These are phyloP conservation scores for Lodderomyces elongisporus DNA, from an alignment of 1,139 yeast species.

Conservation along the genomic window DNA sequence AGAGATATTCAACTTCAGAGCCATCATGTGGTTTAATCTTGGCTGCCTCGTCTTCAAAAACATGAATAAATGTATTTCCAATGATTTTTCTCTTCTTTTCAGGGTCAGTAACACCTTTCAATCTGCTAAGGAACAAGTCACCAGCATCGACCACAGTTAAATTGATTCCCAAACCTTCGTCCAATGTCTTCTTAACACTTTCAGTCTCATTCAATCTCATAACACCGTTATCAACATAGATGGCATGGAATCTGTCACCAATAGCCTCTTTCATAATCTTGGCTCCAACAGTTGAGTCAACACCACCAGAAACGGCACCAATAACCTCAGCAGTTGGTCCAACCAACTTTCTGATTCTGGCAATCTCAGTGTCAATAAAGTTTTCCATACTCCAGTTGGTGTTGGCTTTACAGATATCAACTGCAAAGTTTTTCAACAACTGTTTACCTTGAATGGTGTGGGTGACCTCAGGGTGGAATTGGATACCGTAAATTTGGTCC, in stretches of 20 bases:
- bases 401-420: conserved; percentile 76
- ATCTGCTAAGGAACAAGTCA: conserved; percentile 78
- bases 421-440: conserved; percentile 86
- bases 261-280: conserved; percentile 97
- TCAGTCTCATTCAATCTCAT: conserved; percentile 93
- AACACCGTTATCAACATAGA: conserved; percentile 96
- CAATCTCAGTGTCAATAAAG: conserved; percentile 93
- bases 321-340: conserved; percentile 98
- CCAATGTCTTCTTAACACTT: conserved; percentile 79
- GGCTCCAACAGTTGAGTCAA: conserved; percentile 98
- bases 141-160: conserved; percentile 92
- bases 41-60: conserved; percentile 94
- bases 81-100: conserved; percentile 98
- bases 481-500: conserved; percentile 84
- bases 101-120: conserved; percentile 95
- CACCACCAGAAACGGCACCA: conserved; percentile 99
- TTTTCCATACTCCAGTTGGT: conserved; percentile 98
- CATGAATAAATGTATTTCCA: conserved; percentile 96
- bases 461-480: conserved; percentile 99
- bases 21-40: conserved; percentile 87
- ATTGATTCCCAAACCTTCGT: conserved; percentile 91
- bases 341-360: conserved; percentile 82
- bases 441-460: conserved; percentile 90
- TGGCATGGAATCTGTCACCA: conserved; percentile 98
- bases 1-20: conserved; percentile 83